phyloP scores from a whole-genome alignment of 2,329 filamentous ascomycete species.

The Cytospora piceicola region DNA sequence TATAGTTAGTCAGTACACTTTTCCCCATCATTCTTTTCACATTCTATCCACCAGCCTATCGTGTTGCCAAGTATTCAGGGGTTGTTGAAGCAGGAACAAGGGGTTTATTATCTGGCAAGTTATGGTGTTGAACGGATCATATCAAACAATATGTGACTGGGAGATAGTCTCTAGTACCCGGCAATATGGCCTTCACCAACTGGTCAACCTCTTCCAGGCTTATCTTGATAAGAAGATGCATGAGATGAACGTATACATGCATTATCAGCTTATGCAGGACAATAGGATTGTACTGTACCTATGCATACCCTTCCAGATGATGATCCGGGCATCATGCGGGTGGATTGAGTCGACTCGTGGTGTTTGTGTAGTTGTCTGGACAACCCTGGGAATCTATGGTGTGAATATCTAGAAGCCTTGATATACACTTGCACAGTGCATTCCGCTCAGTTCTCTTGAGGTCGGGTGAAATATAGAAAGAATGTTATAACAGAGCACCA shows the following conservation, averaged over 20 bases:
- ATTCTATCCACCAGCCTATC: not conserved
- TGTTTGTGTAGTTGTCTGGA: no score
- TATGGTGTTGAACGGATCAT: not conserved
- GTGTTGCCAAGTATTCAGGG: not conserved
- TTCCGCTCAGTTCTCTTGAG: no score
- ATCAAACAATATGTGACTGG: not conserved
- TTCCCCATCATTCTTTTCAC: not conserved
- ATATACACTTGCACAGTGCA: no score
- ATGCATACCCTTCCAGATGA: not conserved
- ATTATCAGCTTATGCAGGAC: not conserved
- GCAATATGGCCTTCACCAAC: not conserved
- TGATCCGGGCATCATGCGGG: not conserved
- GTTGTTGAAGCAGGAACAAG: not conserved
- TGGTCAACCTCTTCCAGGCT: not conserved
- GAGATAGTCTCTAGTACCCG: not conserved
- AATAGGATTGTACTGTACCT: not conserved
- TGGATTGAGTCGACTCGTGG: no score
- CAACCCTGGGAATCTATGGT: no score
- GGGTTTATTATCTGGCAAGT: not conserved
- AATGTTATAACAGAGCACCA: no score
- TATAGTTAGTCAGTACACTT: no score
- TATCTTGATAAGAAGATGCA: not conserved
- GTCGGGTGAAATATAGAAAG: no score
- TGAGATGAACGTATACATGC: not conserved
- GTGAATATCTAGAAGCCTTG: no score